Evolutionary conservation across 2,329 filamentous ascomycete species (phyloP).

Genomic region (Fusarium virguliforme): DNA sequence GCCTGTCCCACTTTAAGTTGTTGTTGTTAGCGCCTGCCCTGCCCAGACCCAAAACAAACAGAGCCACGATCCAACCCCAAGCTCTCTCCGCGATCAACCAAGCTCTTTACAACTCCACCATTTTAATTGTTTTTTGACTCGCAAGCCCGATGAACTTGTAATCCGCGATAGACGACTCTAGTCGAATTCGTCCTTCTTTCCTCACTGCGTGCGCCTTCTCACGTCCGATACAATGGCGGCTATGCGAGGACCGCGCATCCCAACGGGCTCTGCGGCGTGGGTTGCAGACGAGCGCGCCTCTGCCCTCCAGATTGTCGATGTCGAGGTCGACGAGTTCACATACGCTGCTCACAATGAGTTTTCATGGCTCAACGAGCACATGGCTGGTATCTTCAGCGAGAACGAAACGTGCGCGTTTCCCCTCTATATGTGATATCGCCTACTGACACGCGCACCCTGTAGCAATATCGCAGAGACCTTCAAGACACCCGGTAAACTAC

Average conservation of each 20-base stretch:
- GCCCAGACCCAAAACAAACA: slow-evolving; percentile 61
- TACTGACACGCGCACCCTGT: slow-evolving; percentile 35
- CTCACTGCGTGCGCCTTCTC: slow-evolving; percentile 24
- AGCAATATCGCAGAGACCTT: slow-evolving; percentile 97
- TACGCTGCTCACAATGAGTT: slow-evolving; percentile 94
- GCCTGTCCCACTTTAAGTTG: slow-evolving; percentile 18
- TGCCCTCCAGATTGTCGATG: slow-evolving; percentile 80
- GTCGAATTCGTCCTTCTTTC: slow-evolving; percentile 33
- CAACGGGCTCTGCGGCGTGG: slow-evolving; percentile 89
- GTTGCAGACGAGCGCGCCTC: slow-evolving; percentile 87
- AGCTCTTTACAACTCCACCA: slow-evolving; percentile 39
- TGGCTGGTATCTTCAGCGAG: slow-evolving; percentile 92
- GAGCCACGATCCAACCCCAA: slow-evolving; percentile 35
- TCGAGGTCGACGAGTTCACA: slow-evolving; percentile 93
- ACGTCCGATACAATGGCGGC: slow-evolving; percentile 57
- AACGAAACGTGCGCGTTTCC: slow-evolving; percentile 79
- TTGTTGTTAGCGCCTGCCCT: slow-evolving; percentile 53
- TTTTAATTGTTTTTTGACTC: slow-evolving; percentile 29
- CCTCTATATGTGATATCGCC: slow-evolving; percentile 13
- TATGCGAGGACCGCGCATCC: slow-evolving; percentile 72
- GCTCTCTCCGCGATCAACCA: slow-evolving; percentile 41
- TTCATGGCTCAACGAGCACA: slow-evolving; percentile 99
- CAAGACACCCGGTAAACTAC: slow-evolving; percentile 89
- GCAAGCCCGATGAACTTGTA: slow-evolving; percentile 47
- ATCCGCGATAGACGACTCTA: slow-evolving; percentile 38